A percentile compares a stretch with the other conserved stretches of the same genome.
Conservation (phyloP, 441 rosid species). For the Breynia disticha region DNA sequence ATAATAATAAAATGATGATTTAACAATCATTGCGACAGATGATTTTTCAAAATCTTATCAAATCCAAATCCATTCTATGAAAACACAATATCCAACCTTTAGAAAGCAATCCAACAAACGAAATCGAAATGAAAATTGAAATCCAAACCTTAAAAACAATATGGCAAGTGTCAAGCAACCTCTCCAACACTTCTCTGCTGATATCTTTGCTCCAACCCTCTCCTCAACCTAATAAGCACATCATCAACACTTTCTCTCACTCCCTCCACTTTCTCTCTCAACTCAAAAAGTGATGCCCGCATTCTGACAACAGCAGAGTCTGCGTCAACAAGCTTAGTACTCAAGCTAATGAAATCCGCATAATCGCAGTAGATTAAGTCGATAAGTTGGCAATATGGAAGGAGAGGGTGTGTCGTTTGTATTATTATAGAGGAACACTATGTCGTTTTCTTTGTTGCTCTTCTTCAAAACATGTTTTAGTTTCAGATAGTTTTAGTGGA, state of each 20-base stretch:
- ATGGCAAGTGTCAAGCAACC: conserved; percentile 77
- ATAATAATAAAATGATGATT: too few relatives aligned
- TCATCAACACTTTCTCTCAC: conserved; percentile 60
- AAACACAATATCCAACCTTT: too few relatives aligned
- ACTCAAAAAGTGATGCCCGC: conserved; percentile 86
- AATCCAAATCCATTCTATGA: not conserved
- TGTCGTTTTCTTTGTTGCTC: too few relatives aligned
- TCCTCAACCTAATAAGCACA: conserved; percentile 56
- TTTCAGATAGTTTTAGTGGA: too few relatives aligned
- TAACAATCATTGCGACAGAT: too few relatives aligned
- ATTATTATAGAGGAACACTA: too few relatives aligned
- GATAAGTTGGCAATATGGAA: conserved; percentile 50
- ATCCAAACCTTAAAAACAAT: conserved; percentile 73
- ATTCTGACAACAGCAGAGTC: conserved; percentile 79
- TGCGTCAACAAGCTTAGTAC: conserved; percentile 90
- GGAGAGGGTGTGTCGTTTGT: too few relatives aligned
- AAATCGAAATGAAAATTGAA: not conserved
- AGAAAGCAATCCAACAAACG: not conserved
- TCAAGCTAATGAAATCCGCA: conserved; percentile 80
- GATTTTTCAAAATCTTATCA: too few relatives aligned
- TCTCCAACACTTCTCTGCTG: conserved; percentile 77
- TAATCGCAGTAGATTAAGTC: conserved; percentile 96
- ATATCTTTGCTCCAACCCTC: conserved; percentile 82
- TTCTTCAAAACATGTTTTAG: too few relatives aligned
- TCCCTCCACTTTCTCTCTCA: conserved; percentile 80